These are phyloP conservation scores for Prillingera fragicola DNA, from an alignment of 1,284 basidiomycete genomes.

Conservation along the genomic window DNA sequence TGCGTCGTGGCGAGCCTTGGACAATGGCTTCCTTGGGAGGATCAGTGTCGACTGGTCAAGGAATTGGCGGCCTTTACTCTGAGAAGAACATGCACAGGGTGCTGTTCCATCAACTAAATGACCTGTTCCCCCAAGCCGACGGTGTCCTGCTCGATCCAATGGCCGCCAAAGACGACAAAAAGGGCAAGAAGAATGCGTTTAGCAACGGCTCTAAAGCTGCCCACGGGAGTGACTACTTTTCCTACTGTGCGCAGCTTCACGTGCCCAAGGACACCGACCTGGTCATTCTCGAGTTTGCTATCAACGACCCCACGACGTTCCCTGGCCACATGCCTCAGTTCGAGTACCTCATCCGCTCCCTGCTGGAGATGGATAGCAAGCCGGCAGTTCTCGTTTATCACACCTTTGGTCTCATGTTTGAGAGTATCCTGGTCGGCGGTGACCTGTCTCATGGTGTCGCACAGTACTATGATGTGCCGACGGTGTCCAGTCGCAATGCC, in stretches of 20 bases:
- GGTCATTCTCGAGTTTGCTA: constrained; percentile 29
- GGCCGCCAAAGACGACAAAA: constrained; percentile 6
- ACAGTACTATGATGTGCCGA: constrained; percentile 42
- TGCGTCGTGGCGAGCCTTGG: constrained; percentile 23
- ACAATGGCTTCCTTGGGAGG: constrained; percentile 25
- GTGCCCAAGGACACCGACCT: constrained; percentile 30
- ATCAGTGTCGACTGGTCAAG: constrained; percentile 26
- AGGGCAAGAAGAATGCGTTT: constrained; percentile 19
- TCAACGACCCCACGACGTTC: constrained; percentile 43
- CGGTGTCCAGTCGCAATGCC: constrained; percentile 31
- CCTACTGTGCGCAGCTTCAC: constrained; percentile 29
- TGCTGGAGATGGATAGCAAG: constrained; percentile 1
- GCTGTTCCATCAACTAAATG: constrained; percentile 38
- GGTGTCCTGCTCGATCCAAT: not conserved
- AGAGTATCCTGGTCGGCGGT: constrained; percentile 30
- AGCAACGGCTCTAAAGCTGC: constrained; percentile 28
- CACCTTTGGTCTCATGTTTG: constrained; percentile 36
- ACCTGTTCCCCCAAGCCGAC: constrained; percentile 25
- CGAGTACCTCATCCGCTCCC: constrained; percentile 10
- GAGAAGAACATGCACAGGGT: constrained; percentile 31
- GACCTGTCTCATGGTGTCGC: constrained; percentile 35
- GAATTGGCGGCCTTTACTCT: constrained; percentile 16
- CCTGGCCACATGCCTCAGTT: no score
- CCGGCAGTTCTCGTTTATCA: constrained; percentile 13
- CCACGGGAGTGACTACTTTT: constrained; percentile 28